Evolutionary conservation across 805 yeast genomes (phyloP).

Genomic region (Saturnispora besseyi): DNA sequence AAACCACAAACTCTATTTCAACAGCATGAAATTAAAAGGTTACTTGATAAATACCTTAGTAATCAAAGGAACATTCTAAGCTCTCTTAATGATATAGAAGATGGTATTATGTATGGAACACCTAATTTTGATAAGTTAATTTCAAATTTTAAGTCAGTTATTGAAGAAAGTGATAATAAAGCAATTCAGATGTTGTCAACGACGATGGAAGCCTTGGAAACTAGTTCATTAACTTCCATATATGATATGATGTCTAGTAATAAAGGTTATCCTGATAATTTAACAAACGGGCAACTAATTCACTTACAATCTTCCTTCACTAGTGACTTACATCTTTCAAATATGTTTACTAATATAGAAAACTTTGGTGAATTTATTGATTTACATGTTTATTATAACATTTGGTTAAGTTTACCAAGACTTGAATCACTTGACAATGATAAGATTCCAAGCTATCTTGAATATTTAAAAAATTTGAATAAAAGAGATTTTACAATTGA

Average conservation of each 20-base stretch:
- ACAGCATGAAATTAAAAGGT: conserved; percentile 54
- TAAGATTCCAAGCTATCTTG: conserved; percentile 16
- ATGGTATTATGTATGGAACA: not conserved
- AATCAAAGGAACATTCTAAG: conserved; percentile 21
- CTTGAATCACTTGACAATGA: not conserved
- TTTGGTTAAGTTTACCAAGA: conserved; percentile 41
- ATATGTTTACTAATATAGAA: conserved; percentile 52
- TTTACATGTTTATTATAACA: conserved; percentile 40
- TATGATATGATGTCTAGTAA: conserved; percentile 3
- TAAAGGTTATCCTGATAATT: not conserved
- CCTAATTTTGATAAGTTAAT: not conserved
- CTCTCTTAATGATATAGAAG: conserved; percentile 3
- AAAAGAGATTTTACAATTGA: conserved; percentile 20
- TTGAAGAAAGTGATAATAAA: conserved; percentile 4
- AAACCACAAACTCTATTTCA: conserved; percentile 47
- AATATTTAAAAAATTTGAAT: conserved; percentile 11
- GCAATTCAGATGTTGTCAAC: conserved; percentile 2
- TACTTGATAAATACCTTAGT: conserved; percentile 38
- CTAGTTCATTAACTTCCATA: not conserved
- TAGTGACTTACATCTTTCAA: conserved; percentile 37
- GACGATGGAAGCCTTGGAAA: not conserved
- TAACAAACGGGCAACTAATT: not conserved
- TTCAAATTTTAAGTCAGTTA: not conserved
- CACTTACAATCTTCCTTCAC: conserved; percentile 22
- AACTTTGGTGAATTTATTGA: conserved; percentile 57